Evolutionary conservation across 2,329 filamentous ascomycete genomes (phyloP), one percentile per base, ranked within the genome.

Genomic region (Cordyceps militaris): DNA sequence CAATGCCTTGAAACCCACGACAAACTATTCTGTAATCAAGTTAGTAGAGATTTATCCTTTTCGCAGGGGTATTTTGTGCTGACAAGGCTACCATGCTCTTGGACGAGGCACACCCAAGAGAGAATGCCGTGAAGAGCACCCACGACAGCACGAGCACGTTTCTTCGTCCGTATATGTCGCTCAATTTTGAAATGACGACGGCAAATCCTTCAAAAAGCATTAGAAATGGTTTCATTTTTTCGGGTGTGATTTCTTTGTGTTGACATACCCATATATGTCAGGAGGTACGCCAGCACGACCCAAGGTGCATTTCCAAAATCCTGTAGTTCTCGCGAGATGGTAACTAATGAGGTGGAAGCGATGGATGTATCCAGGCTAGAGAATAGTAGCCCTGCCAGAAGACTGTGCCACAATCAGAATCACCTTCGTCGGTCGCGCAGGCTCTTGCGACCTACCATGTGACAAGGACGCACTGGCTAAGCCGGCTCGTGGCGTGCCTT

Each of bases 1-100:
- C 83, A 44, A 85, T 75, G 4, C 82, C 82, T 58, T 85, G 82
- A 14, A 85, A 77, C 1, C 80, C 79, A 21, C 82, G 78, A 58
- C 76, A 85, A 14, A 81, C 64, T 49, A 86, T 84, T 1, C 82
- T 84, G 55, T 24, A 44, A 21, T 58, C 4, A 48, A 59, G 68
- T 56, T 70, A 65, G 56, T 26, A 42, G 19, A 10, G 24, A 10
- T 48, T 0, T 21, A 7, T 48, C 6, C 6, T 32, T 30, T n/a
- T 7, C 40, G 47, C 38, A 28, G 9, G 3, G 52, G 43, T 26
- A n/a, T 47, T 19, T 13, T 26, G 13, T n/a, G 66, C 76, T 46
- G 71, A 82, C 79, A 84, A 70, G 38, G 78, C 73, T 48, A 70
- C 68, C 78, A 84, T 82, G 57, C 70, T 73, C 24, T 69, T 72